Percentiles rank a stretch among this genome's conserved stretches.
These are phyloP conservation scores for Populus hybrid DNA, from an alignment of 441 rosid species.

Conservation along the genomic window DNA sequence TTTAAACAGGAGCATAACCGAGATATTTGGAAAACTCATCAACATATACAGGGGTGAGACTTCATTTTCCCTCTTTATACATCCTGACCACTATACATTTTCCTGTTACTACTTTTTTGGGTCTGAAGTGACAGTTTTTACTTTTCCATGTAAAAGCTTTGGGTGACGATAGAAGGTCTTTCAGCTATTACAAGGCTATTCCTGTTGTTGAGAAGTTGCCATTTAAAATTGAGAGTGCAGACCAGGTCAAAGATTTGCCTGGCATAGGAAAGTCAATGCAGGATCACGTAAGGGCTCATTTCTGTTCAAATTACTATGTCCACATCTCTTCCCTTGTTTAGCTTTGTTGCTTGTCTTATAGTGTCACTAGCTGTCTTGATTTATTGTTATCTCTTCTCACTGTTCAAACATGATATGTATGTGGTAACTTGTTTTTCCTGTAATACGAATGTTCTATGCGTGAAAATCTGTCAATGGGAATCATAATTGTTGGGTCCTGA, in stretches of 20 bases:
- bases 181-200: slow-evolving; percentile 92
- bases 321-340: slow-evolving; percentile 7
- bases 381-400: not conserved
- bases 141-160: slow-evolving; percentile 47
- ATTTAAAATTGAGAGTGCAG: slow-evolving; percentile 73
- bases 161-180: slow-evolving; percentile 94
- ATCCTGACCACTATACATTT: not conserved
- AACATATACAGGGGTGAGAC: slow-evolving; percentile 78
- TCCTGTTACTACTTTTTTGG: not conserved
- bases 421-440: not conserved
- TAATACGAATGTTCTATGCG: not conserved
- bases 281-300: slow-evolving; percentile 72
- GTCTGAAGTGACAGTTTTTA: slow-evolving; percentile 21
- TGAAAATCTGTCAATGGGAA: not conserved
- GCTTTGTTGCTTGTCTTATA: not conserved
- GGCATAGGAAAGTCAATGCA: slow-evolving; percentile 90
- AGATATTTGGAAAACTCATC: slow-evolving; percentile 85
- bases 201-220: slow-evolving; percentile 86
- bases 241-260: slow-evolving; percentile 78
- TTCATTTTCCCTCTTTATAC: not conserved
- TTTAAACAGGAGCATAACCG: slow-evolving; percentile 74
- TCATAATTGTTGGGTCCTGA: not conserved
- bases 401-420: not conserved
- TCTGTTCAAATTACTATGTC: slow-evolving; percentile 2
- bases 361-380: not conserved